Base-by-base conservation (phyloP, 352 stramenopile species). In the Phytophthora constricta region DNA sequence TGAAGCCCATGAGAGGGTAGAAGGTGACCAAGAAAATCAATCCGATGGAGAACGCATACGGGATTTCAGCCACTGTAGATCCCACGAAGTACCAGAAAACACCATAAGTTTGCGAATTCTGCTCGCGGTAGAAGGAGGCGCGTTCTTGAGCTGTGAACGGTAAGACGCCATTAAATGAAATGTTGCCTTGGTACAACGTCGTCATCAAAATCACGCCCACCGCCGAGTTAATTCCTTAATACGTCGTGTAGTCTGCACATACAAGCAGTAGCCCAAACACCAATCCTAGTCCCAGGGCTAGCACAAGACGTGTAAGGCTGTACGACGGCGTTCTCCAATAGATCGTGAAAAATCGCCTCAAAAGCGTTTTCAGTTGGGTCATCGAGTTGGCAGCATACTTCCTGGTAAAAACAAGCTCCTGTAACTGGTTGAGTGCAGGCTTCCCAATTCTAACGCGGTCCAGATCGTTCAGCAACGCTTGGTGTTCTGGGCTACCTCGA, bases 301-400 rank as follows among this genome's bases (percentile, higher is more conserved):
- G 78, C 17, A 92, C 60, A 1, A 93, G 49, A 0, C 94, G 82
- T 2, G 88, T 87, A 16, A 89, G 59, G 68, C 95, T 97, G 70
- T 97, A 98, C 49, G 81, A 82, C 27, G 92, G 86, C 9, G 78
- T 84, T 49, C 80, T 77, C 84, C 84, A 92, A 67, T 92, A 92
- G 27, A 71, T 70, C 13, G 55, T 68, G 46, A 79, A 77, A 52
- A 89, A 88, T 4, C 82, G 78, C 11, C 56, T 53, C 13, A 77
- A 58, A n/a, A 91, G 46, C 22, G 76, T 68, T 70, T 62, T 26
- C 16, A 87, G 22, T 64, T 90, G 65, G 8, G 60, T 46, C 20
- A 53, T 39, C 20, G 73, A 48, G 13, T 16, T 76, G 1, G 89
- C 74, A 5, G 72, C 77, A 4, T 68, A 67, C 52, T 87, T 87